Evolutionary conservation across 2,329 filamentous ascomycete species (phyloP), one percentile per base, ranked within the genome.

Genomic region (Colletotrichum orchidophilum): DNA sequence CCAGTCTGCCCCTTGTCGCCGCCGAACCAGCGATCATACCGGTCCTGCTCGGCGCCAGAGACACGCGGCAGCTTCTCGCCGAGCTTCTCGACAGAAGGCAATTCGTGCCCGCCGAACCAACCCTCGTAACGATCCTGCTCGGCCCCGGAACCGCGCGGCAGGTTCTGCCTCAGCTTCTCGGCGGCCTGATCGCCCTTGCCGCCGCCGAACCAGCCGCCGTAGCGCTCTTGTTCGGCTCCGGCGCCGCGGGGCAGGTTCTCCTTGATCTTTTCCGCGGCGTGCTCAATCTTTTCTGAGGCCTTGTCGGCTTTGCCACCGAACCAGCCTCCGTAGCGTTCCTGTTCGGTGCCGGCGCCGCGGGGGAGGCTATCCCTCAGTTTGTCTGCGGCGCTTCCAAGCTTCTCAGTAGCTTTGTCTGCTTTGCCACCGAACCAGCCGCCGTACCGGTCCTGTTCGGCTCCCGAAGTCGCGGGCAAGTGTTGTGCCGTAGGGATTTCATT

Each of bases 91-190:
- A 60, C 29, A 5, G 59, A 71, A 5, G 63, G 67, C 7, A 61
- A 39, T 57, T 74, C 71, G 26, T 70, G 27, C 31, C 75, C 72
- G n/a, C 74, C 74, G 35, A 77, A 75, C 71, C 73, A 76, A 7
- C 74, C 46, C 9, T 72, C 71, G 39, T 71, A 74, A 1, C 76
- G 73, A 27, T 77, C 76, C 55, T 77, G 74, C 24, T 77, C 76
- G 3, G 76, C 76, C 18, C 61, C 77, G 2, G 66, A 57, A 24
- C 39, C 50, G 6, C 42, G 61, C 12, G 65, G 65, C 3, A 68
- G 13, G 35, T 54, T 52, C 50, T 42, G 8, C 31, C 46, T 33
- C 21, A 66, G 35, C 29, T 59, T 63, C 35, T 27, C 31, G n/a
- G 61, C 13, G 50, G 58, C 58, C 24, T 31, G 26, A 24, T 60